Base-by-base conservation (phyloP, 2,329 filamentous ascomycete species). In the Chaetomiaceae sp. region DNA sequence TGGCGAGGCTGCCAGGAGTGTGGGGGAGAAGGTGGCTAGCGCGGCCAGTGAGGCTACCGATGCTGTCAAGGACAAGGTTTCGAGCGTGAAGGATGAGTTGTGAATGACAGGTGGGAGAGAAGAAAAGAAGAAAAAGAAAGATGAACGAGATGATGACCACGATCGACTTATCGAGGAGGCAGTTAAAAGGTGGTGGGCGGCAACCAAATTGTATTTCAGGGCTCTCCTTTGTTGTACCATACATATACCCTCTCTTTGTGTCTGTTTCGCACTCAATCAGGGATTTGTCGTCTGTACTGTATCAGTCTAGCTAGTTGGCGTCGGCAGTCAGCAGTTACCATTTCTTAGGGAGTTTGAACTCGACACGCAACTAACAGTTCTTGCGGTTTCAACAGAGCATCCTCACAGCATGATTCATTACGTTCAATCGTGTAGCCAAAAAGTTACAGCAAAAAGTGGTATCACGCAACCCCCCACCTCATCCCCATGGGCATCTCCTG, bases 41-140 rank as follows among this genome's bases (percentile, higher is more conserved):
- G 71, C 65, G 5, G 72, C 70, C 2, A 70, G 68, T 44, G 67
- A 70, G 15, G 74, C 71, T 3, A 72, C 71, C 2, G 71, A 73
- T n/a, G 71, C 67, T 4, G 73, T 73, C 46, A 75, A 73, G 64
- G 69, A 71, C 25, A 66, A 64, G 15, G 64, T 65, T 7, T 64
- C 69, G 45, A 63, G 68, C 36, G 61, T 62, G 17, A 69, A 64
- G 54, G 75, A 77, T 51, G 75, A 77, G 61, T 53, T 77, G 58
- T 77, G 63, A 71, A 19, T 31, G 3, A 14, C 7, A 22, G 27
- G 22, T 12, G 22, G 17, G 42, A n/a, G 6, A 6, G 25, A 6
- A 29, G 15, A 3, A 5, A 44, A 11, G 25, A 31, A 5, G 37
- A 12, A 20, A 9, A 17, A 25, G 17, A 22, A 20, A 20, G 37